These are phyloP conservation scores for Solanum clarkiae DNA, from an alignment of 257 asterid genomes.

Conservation along the genomic window DNA sequence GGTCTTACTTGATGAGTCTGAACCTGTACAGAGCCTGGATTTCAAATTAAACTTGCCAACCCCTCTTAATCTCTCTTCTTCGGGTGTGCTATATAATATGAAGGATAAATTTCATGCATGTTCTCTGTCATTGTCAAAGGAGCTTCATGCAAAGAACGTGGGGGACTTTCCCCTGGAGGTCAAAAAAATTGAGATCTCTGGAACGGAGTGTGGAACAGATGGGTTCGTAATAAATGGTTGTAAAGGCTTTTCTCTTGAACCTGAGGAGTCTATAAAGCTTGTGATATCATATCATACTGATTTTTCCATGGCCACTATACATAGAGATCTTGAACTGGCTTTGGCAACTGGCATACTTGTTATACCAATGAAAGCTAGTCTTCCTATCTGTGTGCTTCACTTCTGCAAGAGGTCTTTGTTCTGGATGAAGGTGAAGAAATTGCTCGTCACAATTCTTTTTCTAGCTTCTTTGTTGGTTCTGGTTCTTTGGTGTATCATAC, in stretches of 20 bases:
- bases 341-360: constrained; percentile 55
- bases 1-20: constrained; percentile 51
- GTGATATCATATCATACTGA: constrained; percentile 47
- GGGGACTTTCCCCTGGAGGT: constrained; percentile 82
- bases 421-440: constrained; percentile 47
- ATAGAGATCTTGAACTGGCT: constrained; percentile 64
- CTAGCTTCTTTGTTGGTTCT: constrained; percentile 30
- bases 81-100: constrained; percentile 11
- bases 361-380: constrained; percentile 79
- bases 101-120: constrained; percentile 33
- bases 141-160: constrained; percentile 58
- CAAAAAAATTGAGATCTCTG: constrained; percentile 49
- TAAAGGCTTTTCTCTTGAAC: constrained; percentile 52
- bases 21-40: constrained; percentile 45
- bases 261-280: constrained; percentile 65
- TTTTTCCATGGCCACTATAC: constrained; percentile 49
- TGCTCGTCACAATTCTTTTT: constrained; percentile 19
- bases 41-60: constrained; percentile 41
- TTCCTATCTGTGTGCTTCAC: constrained; percentile 40
- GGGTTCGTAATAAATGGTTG: constrained; percentile 60
- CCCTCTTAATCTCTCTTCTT: constrained; percentile 27
- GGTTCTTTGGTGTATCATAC: constrained; percentile 26
- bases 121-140: constrained; percentile 42
- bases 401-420: constrained; percentile 50
- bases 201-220: constrained; percentile 58